Evolutionary conservation across 2,329 filamentous ascomycete genomes (phyloP), one percentile per base, ranked within the genome.

Genomic region (Neofusicoccum ribis): DNA sequence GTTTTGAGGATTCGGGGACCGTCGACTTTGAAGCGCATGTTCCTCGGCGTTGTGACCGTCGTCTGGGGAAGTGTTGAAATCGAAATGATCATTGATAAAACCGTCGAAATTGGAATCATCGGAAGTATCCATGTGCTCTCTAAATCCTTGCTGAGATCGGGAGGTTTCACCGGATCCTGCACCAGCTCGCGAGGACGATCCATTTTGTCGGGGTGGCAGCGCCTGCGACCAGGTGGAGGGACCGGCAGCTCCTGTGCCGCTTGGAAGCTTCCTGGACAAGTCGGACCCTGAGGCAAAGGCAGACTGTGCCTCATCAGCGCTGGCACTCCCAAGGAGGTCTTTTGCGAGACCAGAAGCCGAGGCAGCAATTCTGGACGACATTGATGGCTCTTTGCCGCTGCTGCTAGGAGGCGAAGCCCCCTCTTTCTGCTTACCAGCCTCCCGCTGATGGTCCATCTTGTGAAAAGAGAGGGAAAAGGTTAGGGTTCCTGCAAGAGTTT

Each of bases 301-400:
- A 31, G 17, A 44, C 14, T 56, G 17, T 5, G 68, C 50, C 12
- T 70, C 67, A 8, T 66, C 63, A 3, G 66, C 64, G 34, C 64
- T 63, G n/a, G 62, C 59, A 27, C 49, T 50, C 17, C 66, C 66
- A 15, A 67, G 43, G 4, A 64, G 17, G 41, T 68, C 62, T 31
- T 51, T 66, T n/a, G 67, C 67, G 23, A 70, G 63, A 15, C 62
- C 64, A 8, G 68, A 65, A 34, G 69, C 67, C 12, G 68, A 70
- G 11, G 66, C 52, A 23, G 64, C 59, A 31, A 70, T 67, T 54
- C 66, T 65, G 43, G 69, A 69, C 31, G 67, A 52, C 17, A 70
- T 51, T 1, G 66, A 65, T 12, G 61, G 44, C 46, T 64, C 56
- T 58, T 66, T 66, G 34, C 64, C 64, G 43, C 66, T 67, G 17